Evolutionary conservation across 2,329 filamentous ascomycete genomes (phyloP), one percentile per base, ranked within the genome.

Genomic region (Clonostachys byssicola): DNA sequence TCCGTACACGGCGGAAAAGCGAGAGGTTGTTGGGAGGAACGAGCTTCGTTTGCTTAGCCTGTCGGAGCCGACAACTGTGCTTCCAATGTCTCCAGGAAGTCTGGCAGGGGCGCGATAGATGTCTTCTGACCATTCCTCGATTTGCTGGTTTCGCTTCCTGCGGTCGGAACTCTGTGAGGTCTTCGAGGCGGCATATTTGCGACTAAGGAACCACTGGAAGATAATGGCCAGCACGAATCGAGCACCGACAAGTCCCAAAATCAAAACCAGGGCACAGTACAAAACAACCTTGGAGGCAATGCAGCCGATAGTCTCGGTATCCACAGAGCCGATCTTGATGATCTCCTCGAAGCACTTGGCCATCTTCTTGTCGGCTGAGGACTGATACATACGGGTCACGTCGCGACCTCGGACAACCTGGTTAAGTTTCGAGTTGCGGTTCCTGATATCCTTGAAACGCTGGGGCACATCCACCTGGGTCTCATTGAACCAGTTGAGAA

Each of bases 221-320:
- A 92, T 67, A 41, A 97, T 63, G 12, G 94, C 94, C 45, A 99
- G 79, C n/a, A 86, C 62, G 61, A 99, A 99, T 55, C 95, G 92
- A 52, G 87, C 80, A 14, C 80, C 62, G 6, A 99, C 95, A 45
- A 99, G 90, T 5, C 90, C 84, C 50, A 99, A 71, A 68, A 99
- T 99, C 66, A 99, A 89, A 46, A 87, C 83, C 53, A 99, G 74
- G 5, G 92, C 95, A 45, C 95, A 85, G 62, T 99, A 99, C 40
- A 99, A 83, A 5, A 99, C 94, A 23, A 99, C 92, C 70, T 96
- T 88, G 54, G 92, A 96, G 3, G 94, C 94, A 64, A 99, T 99
- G 71, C 94, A 99, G 14, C 94, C 94, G 43, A 99, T 88, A 7
- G 89, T 95, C 58, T 95, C 92, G 0, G 94, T 97, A 60, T 99